Base-by-base conservation (phyloP, 176 grass and related monocot genomes). In the Avena insularis region DNA sequence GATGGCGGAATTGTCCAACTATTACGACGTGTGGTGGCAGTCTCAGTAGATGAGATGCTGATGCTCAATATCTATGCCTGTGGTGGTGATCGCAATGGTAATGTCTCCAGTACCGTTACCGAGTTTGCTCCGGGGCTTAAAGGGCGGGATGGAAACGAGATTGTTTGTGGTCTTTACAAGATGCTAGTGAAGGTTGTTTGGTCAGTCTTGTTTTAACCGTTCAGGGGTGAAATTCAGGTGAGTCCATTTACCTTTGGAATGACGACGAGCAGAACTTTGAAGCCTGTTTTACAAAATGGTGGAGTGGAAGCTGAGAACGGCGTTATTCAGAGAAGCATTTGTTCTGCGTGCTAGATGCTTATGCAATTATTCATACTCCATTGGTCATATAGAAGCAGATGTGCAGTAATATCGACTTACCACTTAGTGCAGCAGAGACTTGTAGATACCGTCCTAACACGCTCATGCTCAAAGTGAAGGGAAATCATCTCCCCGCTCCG, bases 1-100 rank as follows among this genome's bases (percentile, higher is more conserved):
- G 49, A 86, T 19, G 84, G 57, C n/a, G 17, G 15, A 56, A 9
- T 25, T 53, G 55, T 86, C 3, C 35, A 86, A 13, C 51, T 79
- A 33, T 7, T 56, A 11, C 10, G 12, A 50, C 12, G 49, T 50
- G 49, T 50, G 10, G 49, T 50, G 10, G 49, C 49, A 50, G 49
- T 12, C 49, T 3, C 49, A 50, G 0, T 12, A 12, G 12, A 50
- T 50, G 49, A 50, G 10, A 50, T 50, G 49, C 49, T 50, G 49
- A 50, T 50, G 38, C n/a, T 59, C 56, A n/a, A n/a, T 59, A 9
- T 59, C 8, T 59, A 19, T n/a, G 56, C 56, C 58, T 8, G 5
- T 10, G 9, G 20, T 21, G 58, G 20, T 60, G 58, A 23, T 60
- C 8, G 9, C 58, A 60, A 4, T 21, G 58, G 58, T 10, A 21